Evolutionary conservation across 2,329 filamentous ascomycete species (phyloP), one percentile per base, ranked within the genome.

Genomic region (Fusarium mangiferae): DNA sequence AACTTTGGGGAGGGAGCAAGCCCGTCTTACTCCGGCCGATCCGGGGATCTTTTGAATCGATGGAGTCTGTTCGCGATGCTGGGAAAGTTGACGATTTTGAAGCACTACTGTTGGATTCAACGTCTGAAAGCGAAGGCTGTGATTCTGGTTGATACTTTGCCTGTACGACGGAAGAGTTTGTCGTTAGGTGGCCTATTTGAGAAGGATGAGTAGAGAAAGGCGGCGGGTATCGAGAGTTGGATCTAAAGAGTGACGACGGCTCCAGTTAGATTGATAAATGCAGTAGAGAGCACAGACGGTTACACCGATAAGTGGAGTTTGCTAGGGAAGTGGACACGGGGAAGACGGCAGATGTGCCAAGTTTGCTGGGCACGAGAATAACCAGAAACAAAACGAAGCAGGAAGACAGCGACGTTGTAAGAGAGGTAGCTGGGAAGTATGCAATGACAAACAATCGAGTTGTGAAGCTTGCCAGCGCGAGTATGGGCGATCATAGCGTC

Each of bases 131-230:
- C 24, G 68, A 61, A n/a, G 73, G 64, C 33, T 77, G 74, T 14
- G 72, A 72, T 45, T 78, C 76, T 15, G 69, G 59, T 39, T 87
- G 78, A 73, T 88, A 87, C 30, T 84, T 85, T 55, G 89, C 87
- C 77, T 91, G 90, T 57, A 93, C 87, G 66, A 92, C 82, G 38
- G 92, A 90, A 28, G 92, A 93, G 36, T 91, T 92, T 39, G 90
- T 90, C 55, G 92, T 93, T 68, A 92, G 85, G 80, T 92, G 90
- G 71, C 90, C 90, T 78, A 89, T 87, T 77, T 93, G 91, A 39
- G 92, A 92, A 60, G 90, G 88, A 80, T 90, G 89, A 35, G 88
- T 84, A 48, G 88, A 89, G 65, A 79, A 73, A 70, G 77, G 75
- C 56, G 73, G 75, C 61, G 74, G 66, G 44, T 79, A 77, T 74